Conservation (phyloP, 106 monocot species). For the Apostasia shenzhenica region DNA sequence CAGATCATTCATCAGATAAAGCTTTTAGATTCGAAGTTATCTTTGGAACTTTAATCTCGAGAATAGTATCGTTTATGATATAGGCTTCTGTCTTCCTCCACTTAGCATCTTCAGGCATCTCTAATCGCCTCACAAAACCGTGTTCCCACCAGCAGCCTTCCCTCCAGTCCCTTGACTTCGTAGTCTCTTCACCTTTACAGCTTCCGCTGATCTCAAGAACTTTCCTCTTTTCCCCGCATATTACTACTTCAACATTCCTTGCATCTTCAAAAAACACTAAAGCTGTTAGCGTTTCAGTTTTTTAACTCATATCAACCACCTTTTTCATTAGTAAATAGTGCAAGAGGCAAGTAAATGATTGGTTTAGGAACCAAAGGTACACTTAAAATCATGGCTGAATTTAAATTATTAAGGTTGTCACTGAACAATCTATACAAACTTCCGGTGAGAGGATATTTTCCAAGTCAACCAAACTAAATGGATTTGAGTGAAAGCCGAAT, state of each 20-base stretch:
- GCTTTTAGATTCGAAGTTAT: constrained; percentile 6
- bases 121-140: constrained; percentile 78
- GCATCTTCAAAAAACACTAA: constrained; percentile 19
- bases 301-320: too few species aligned
- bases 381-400: too few species aligned
- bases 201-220: constrained; percentile 71
- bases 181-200: constrained; percentile 27
- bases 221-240: constrained; percentile 41
- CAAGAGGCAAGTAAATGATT: too few species aligned
- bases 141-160: constrained; percentile 75
- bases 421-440: too few species aligned
- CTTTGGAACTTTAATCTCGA: constrained; percentile 76
- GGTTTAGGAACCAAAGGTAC: too few species aligned
- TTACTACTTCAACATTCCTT: constrained; percentile 46
- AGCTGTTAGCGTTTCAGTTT: not conserved
- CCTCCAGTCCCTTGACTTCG: constrained; percentile 53
- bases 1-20: constrained; percentile 7
- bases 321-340: too few species aligned
- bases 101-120: constrained; percentile 66
- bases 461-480: too few species aligned
- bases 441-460: too few species aligned
- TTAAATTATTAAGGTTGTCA: too few species aligned
- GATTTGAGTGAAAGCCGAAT: too few species aligned
- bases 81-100: constrained; percentile 58
- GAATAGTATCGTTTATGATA: constrained; percentile 37